phyloP scores from a whole-genome alignment of 83 land plant species.

The Picea abies region DNA sequence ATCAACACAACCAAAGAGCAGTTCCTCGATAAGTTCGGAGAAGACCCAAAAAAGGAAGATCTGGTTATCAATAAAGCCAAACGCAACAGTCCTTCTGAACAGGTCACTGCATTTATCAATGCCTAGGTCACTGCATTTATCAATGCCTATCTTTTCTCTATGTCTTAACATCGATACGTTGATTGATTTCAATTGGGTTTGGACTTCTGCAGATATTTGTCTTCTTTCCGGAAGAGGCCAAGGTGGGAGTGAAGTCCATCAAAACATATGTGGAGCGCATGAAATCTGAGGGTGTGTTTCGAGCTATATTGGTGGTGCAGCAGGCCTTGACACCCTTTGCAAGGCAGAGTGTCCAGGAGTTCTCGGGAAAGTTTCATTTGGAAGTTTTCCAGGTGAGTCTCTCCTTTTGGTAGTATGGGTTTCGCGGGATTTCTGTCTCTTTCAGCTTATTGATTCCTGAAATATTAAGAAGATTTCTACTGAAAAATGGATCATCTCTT shows the following conservation, averaged over 20 bases:
- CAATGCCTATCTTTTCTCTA: neutral
- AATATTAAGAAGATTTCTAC: too few species aligned
- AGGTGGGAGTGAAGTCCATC: slow-evolving; percentile 94
- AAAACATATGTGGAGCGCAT: slow-evolving; percentile 85
- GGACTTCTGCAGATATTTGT: slow-evolving; percentile 67
- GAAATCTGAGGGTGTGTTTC: slow-evolving; percentile 84
- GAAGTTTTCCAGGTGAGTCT: slow-evolving; percentile 89
- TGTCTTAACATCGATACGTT: too few species aligned
- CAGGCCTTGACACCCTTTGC: slow-evolving; percentile 94
- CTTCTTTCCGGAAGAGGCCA: slow-evolving; percentile 91
- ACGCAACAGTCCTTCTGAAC: slow-evolving; percentile 60
- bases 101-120: too few species aligned
- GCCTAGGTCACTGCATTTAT: slow-evolving; percentile 42
- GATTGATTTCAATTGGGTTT: neutral
- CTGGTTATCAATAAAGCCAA: slow-evolving; percentile 69
- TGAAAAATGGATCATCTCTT: too few species aligned
- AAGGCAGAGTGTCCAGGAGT: slow-evolving; percentile 59
- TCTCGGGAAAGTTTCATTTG: slow-evolving; percentile 71
- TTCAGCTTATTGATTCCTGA: too few species aligned
- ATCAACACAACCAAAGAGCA: slow-evolving; percentile 51
- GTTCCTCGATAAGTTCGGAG: slow-evolving; percentile 72
- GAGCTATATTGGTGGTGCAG: slow-evolving; percentile 88
- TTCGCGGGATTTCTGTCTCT: too few species aligned
- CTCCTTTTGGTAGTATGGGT: neutral
- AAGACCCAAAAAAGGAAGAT: slow-evolving; percentile 82